These are phyloP conservation scores for Rhizomucor miehei DNA, from an alignment of 371 early-diverging fungal species.

Conservation along the genomic window DNA sequence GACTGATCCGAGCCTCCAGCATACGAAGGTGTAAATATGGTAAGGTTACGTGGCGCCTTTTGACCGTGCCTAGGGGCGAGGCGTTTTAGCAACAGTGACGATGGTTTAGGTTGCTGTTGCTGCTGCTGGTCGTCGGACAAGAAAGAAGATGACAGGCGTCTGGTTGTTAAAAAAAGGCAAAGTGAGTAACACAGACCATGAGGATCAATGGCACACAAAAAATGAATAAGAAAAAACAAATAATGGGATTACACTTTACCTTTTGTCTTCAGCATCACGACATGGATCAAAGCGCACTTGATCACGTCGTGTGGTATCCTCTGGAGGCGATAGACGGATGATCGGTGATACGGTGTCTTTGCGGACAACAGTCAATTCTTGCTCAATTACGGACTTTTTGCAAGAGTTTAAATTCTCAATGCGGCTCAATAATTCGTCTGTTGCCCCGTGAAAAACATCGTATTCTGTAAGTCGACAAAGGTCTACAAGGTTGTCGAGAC, in stretches of 20 bases:
- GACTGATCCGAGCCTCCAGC: slow-evolving; percentile 27
- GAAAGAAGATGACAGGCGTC: slow-evolving; percentile 11
- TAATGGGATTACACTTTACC: slow-evolving; percentile 6
- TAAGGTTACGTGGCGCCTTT: slow-evolving; percentile 54
- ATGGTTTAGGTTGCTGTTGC: slow-evolving; percentile 26
- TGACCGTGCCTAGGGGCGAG: slow-evolving; percentile 37
- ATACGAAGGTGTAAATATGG: slow-evolving; percentile 58
- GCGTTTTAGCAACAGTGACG: slow-evolving; percentile 42
- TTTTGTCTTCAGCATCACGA: slow-evolving; percentile 12
- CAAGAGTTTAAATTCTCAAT: slow-evolving; percentile 2
- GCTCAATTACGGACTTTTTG: neutral
- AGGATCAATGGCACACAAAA: slow-evolving; percentile 9
- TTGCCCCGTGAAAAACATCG: slow-evolving; percentile 3
- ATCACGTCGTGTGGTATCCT: slow-evolving; percentile 2
- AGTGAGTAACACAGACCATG: slow-evolving; percentile 13
- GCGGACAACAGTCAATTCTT: neutral
- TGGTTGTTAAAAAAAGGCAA: slow-evolving; percentile 8
- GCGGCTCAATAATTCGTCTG: slow-evolving; percentile 2
- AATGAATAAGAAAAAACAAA: neutral
- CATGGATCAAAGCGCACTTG: slow-evolving; percentile 14
- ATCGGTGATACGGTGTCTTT: slow-evolving; percentile 1
- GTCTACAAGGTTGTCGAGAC: slow-evolving; percentile 8
- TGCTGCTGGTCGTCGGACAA: slow-evolving; percentile 7
- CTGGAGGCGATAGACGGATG: slow-evolving; percentile 17
- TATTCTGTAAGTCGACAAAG: slow-evolving; percentile 15